Conservation (phyloP, 805 yeast species). For the Schizosaccharomyces japonicus region DNA sequence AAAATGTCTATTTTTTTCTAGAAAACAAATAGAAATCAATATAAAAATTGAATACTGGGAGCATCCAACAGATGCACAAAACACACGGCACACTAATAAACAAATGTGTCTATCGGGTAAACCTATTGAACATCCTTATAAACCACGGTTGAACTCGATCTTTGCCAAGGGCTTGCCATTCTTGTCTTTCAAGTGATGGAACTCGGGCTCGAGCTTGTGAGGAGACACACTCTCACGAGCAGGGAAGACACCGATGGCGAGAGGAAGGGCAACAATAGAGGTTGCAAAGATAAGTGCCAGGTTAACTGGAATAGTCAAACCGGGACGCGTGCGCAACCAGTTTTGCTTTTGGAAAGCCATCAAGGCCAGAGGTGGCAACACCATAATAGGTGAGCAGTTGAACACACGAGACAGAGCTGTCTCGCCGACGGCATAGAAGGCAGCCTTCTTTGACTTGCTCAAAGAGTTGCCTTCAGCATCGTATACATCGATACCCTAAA, state of each 20-base stretch:
- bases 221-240: constrained; percentile 49
- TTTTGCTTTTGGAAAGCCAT: constrained; percentile 41
- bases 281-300: constrained; percentile 69
- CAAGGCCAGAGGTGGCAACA: constrained; percentile 67
- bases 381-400: constrained; percentile 95
- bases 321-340: constrained; percentile 10
- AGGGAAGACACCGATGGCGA: constrained; percentile 89
- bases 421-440: constrained; percentile 81
- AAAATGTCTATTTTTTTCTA: too few relatives aligned
- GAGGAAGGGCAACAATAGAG: constrained; percentile 70
- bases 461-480: constrained; percentile 18
- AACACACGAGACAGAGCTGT: constrained; percentile 88
- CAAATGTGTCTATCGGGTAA: too few relatives aligned
- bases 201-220: constrained; percentile 35
- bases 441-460: constrained; percentile 66
- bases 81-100: too few relatives aligned
- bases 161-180: constrained; percentile 32
- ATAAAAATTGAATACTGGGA: too few relatives aligned
- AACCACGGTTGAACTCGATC: constrained; percentile 84
- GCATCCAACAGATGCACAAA: too few relatives aligned
- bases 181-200: constrained; percentile 35
- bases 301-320: constrained; percentile 50
- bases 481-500: constrained; percentile 19
- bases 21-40: too few relatives aligned
- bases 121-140: constrained; percentile 21